Base-by-base conservation (phyloP, 164 flowering plant species). In the Macadamia integrifolia region DNA sequence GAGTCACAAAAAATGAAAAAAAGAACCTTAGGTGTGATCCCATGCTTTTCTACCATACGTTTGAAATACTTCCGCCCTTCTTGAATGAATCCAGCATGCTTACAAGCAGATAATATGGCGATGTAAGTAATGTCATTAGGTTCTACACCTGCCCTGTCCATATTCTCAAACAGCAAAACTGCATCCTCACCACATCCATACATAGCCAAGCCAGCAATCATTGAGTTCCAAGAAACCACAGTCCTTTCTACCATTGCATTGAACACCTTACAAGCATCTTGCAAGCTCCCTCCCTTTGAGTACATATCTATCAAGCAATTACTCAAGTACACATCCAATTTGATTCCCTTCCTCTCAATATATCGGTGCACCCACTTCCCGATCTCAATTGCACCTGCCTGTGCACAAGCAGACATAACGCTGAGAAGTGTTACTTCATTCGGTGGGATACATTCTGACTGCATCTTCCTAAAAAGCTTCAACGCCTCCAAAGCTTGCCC, bases 221-320 rank as follows among this genome's bases (percentile, higher is more conserved):
- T 80, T 6, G 83, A 46, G 60, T 77, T 80, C 71, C 74, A 80
- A 6, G 79, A 74, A 15, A 77, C 74, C 13, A 74, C 62, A 70
- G 60, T 68, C 65, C 74, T 71, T 11, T 52, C 61, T 42, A 23
- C n/a, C 80, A 77, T 74, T 53, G 67, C 76, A 61, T 77, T 69
- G 64, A 80, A 80, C 60, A 77, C 80, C 53, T 61, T 52, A n/a
- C 66, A 59, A 9, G 80, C 83, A 43, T 65, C 67, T 28, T 52
- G 40, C 53, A 76, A 30, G n/a, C 64, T 73, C 1, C 80, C 77
- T 32, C 80, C 58, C 32, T 72, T 77, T 17, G 74, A 62, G 43
- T 79, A 79, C 77, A 79, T 71, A 60, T 71, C 66, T 42, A 79
- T 68, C 55, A 79, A 66, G 50, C 74, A 67, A 60, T 73, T 79